These are phyloP conservation scores for Ceraceosorus guamensis DNA, from an alignment of 1,284 basidiomycete genomes.

Conservation along the genomic window DNA sequence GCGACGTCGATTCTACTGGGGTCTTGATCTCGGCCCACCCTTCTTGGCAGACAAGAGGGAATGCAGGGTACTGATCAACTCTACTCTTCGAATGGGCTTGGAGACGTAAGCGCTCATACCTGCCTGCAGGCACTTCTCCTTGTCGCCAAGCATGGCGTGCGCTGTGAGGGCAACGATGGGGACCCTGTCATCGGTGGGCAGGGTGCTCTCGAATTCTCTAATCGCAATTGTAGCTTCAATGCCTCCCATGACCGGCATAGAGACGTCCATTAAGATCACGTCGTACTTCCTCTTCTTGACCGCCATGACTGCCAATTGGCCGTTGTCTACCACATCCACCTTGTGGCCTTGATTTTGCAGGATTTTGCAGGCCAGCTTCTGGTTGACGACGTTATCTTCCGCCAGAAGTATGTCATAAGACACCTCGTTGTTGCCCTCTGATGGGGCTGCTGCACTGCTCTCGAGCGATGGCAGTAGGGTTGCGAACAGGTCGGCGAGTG, in stretches of 20 bases:
- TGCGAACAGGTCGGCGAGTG: slow-evolving; percentile 78
- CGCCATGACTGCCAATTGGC: slow-evolving; percentile 78
- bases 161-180: slow-evolving; percentile 95
- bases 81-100: slow-evolving; percentile 42
- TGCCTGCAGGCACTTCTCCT: slow-evolving; percentile 43
- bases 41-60: slow-evolving; percentile 32
- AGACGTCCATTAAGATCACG: slow-evolving; percentile 77
- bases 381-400: slow-evolving; percentile 96
- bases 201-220: slow-evolving; percentile 66
- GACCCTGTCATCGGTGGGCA: slow-evolving; percentile 60
- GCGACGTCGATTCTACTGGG: no score
- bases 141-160: slow-evolving; percentile 57
- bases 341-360: slow-evolving; percentile 92
- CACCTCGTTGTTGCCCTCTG: slow-evolving; percentile 67
- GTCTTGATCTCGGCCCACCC: neutral
- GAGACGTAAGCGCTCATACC: slow-evolving; percentile 44
- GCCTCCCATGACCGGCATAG: slow-evolving; percentile 57
- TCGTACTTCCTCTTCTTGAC: slow-evolving; percentile 71
- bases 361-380: slow-evolving; percentile 93
- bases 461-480: slow-evolving; percentile 91
- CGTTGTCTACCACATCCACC: slow-evolving; percentile 96
- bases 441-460: slow-evolving; percentile 77
- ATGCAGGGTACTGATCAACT: slow-evolving; percentile 39
- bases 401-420: slow-evolving; percentile 90
- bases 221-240: slow-evolving; percentile 62